phyloP scores from a whole-genome alignment of 225 moss, liverwort and hornwort species.

The Physcomitrellopsis africana region DNA sequence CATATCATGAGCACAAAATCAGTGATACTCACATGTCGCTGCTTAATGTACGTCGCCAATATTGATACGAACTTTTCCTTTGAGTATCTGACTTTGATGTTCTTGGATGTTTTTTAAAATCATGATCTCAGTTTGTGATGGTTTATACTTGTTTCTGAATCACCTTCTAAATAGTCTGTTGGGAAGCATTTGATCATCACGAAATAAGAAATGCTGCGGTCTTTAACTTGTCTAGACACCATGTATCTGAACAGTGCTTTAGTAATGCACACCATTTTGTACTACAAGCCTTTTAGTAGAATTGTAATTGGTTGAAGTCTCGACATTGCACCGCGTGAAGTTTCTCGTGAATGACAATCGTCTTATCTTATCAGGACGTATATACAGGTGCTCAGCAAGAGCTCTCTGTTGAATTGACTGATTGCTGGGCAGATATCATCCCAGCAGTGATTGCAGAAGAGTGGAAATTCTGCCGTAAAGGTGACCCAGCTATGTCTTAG shows the following conservation, averaged over 20 bases:
- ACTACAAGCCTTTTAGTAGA: constrained; percentile 20
- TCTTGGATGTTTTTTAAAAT: background rate
- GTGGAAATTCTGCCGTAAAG: constrained; percentile 95
- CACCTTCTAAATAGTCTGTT: background rate
- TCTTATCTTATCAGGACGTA: constrained; percentile 62
- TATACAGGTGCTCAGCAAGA: constrained; percentile 81
- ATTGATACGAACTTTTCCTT: background rate
- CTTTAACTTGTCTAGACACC: background rate
- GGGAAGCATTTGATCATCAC: background rate
- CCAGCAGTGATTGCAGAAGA: constrained; percentile 90
- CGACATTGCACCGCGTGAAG: constrained; percentile 1
- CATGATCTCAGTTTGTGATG: background rate
- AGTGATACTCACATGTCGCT: constrained; percentile 65
- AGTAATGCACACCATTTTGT: constrained; percentile 19
- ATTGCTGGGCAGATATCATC: constrained; percentile 99
- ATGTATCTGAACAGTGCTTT: constrained; percentile 6
- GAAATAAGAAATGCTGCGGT: background rate
- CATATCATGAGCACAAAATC: constrained; percentile 81
- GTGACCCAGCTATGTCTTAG: constrained; percentile 42
- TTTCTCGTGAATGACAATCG: constrained; percentile 19
- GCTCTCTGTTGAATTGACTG: constrained; percentile 71
- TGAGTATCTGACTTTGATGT: constrained; percentile 22
- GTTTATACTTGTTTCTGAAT: constrained; percentile 9
- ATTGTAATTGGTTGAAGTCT: constrained; percentile 1
- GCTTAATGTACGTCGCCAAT: constrained; percentile 72